phyloP scores from a whole-genome alignment of 352 stramenopile species.

The Phytophthora constricta region DNA sequence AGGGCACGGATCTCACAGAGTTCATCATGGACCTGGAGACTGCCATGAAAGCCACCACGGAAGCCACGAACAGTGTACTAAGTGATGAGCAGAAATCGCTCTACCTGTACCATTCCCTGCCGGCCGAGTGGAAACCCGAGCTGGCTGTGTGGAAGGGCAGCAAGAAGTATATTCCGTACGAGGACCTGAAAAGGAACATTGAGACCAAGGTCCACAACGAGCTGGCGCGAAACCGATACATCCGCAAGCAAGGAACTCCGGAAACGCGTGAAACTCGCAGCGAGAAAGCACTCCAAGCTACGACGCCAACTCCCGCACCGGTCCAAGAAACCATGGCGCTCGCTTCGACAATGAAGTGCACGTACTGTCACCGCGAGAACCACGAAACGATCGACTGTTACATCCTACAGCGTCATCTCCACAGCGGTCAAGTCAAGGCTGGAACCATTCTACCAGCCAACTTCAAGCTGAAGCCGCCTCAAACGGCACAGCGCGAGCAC shows the following conservation, averaged over 20 bases:
- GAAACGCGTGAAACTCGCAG: constrained; percentile 4
- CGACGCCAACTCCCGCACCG: background rate
- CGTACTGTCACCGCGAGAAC: constrained; percentile 10
- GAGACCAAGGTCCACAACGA: constrained; percentile 16
- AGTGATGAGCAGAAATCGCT: constrained; percentile 13
- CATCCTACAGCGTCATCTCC: constrained; percentile 15
- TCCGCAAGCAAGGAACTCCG: constrained; percentile 13
- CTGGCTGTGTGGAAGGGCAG: constrained; percentile 11
- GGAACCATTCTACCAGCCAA: constrained; percentile 19
- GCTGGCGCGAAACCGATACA: constrained; percentile 17
- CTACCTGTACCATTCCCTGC: constrained; percentile 12
- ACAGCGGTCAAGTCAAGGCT: constrained; percentile 12
- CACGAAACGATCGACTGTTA: constrained; percentile 20
- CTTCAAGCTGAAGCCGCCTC: constrained; percentile 13
- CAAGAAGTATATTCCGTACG: constrained; percentile 18
- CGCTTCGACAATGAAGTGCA: constrained; percentile 3
- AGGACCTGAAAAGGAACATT: constrained; percentile 11
- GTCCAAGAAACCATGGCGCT: constrained; percentile 5
- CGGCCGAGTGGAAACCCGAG: background rate
- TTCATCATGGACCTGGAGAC: constrained; percentile 10
- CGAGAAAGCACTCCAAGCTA: constrained; percentile 5
- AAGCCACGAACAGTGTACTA: constrained; percentile 9
- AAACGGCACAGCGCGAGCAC: constrained; percentile 1
- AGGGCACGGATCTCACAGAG: constrained; percentile 10
- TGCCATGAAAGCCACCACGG: background rate